phyloP scores from a whole-genome alignment of 257 asterid species.

The Forsythia viridissima region DNA sequence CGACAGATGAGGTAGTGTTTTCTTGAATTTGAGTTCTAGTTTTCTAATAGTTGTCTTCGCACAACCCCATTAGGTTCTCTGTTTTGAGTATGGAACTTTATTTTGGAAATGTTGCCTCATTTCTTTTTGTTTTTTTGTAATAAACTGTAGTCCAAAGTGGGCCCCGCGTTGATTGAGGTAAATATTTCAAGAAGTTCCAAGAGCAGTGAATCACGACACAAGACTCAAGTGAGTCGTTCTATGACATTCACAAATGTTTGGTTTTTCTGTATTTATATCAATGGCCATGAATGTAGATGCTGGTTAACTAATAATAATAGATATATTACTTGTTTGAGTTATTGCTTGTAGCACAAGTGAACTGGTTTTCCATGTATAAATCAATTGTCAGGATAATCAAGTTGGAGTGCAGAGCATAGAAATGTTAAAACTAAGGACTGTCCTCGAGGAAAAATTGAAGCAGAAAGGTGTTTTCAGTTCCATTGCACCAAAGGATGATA shows the following conservation, averaged over 20 bases:
- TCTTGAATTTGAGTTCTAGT: slow-evolving; percentile 11
- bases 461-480: slow-evolving; percentile 71
- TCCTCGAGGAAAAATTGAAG: slow-evolving; percentile 83
- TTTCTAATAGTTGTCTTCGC: neutral
- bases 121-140: slow-evolving; percentile 8
- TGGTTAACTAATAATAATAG: neutral
- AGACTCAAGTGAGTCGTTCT: slow-evolving; percentile 54
- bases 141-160: slow-evolving; percentile 41
- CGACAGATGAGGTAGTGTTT: slow-evolving; percentile 45
- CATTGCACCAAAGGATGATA: slow-evolving; percentile 48
- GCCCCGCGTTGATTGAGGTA: slow-evolving; percentile 29
- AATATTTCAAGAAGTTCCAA: slow-evolving; percentile 35
- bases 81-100: neutral
- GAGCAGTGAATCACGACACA: slow-evolving; percentile 36
- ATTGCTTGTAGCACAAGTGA: slow-evolving; percentile 4
- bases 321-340: neutral
- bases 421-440: slow-evolving; percentile 87
- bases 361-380: slow-evolving; percentile 17
- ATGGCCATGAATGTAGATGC: neutral
- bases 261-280: neutral
- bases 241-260: neutral
- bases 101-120: slow-evolving; percentile 14
- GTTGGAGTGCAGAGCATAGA: slow-evolving; percentile 73
- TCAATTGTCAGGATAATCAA: slow-evolving; percentile 52
- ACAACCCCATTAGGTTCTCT: neutral